Evolutionary conservation across 805 yeast genomes (phyloP).

Genomic region (Saturnispora silvae): DNA sequence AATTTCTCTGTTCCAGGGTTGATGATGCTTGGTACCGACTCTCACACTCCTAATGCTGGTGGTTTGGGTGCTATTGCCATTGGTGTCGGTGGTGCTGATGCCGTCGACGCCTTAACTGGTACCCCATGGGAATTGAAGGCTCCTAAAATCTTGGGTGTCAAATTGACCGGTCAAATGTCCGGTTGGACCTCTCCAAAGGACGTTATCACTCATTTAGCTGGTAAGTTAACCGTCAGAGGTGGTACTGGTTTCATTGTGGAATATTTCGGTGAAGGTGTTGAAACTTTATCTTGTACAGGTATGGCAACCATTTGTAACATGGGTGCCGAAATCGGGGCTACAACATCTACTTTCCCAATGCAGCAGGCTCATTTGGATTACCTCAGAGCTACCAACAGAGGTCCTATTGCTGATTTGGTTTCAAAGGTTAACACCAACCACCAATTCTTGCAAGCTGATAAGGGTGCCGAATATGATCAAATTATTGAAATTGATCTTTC

Average conservation of each 20-base stretch:
- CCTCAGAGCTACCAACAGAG: conserved; percentile 78
- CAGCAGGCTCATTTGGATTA: conserved; percentile 82
- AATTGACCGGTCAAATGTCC: conserved; percentile 79
- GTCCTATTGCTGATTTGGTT: conserved; percentile 76
- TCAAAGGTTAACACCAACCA: conserved; percentile 48
- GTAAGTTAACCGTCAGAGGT: conserved; percentile 91
- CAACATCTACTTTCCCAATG: conserved; percentile 96
- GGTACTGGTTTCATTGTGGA: conserved; percentile 97
- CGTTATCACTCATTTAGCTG: conserved; percentile 86
- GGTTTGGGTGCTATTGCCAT: conserved; percentile 96
- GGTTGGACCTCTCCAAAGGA: conserved; percentile 99
- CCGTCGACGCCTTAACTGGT: conserved; percentile 92
- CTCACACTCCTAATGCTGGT: conserved; percentile 98
- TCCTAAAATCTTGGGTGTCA: conserved; percentile 90
- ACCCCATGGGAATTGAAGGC: conserved; percentile 97
- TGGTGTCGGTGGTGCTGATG: conserved; percentile 99
- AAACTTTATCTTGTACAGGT: conserved; percentile 91
- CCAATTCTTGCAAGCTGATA: conserved; percentile 73
- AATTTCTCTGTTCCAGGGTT: conserved; percentile 98
- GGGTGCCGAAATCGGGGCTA: conserved; percentile 99
- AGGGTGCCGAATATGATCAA: conserved; percentile 90
- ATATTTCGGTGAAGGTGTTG: conserved; percentile 92
- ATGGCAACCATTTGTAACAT: conserved; percentile 98
- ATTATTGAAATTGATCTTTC: conserved; percentile 81
- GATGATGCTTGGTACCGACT: conserved; percentile 91